Evolutionary conservation across 805 yeast species (phyloP).

Genomic region (Metschnikowia cerradonensis): DNA sequence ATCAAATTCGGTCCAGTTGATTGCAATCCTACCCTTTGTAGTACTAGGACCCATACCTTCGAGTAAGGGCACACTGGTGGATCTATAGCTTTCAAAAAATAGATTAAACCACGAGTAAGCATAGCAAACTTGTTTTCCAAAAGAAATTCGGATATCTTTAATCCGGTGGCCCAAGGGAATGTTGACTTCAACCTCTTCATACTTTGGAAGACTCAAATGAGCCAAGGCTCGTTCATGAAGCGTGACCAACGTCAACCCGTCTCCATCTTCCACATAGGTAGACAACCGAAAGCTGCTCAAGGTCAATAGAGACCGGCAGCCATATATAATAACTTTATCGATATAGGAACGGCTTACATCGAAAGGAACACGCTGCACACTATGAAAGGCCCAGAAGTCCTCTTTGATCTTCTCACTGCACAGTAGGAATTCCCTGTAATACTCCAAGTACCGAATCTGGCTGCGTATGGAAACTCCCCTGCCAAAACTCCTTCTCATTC

Average conservation of each 20-base stretch:
- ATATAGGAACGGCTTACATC: slow-evolving; percentile 6
- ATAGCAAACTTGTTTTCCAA: slow-evolving; percentile 9
- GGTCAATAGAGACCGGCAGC: slow-evolving; percentile 9
- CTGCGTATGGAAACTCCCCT: slow-evolving; percentile 69
- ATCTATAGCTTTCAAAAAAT: slow-evolving; percentile 21
- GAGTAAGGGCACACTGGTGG: slow-evolving; percentile 8
- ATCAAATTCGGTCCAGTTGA: slow-evolving; percentile 48
- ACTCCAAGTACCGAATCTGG: slow-evolving; percentile 63
- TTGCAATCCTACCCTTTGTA: neutral
- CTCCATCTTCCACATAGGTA: slow-evolving; percentile 8
- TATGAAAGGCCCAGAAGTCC: slow-evolving; percentile 9
- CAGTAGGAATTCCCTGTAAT: slow-evolving; percentile 32
- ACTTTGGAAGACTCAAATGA: neutral
- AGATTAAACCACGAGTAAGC: slow-evolving; percentile 31
- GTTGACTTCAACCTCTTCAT: neutral
- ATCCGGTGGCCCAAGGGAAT: slow-evolving; percentile 7
- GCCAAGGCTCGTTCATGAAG: slow-evolving; percentile 5
- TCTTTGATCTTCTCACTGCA: neutral
- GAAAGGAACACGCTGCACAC: slow-evolving; percentile 4
- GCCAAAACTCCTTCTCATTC: slow-evolving; percentile 57
- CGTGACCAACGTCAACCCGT: slow-evolving; percentile 4
- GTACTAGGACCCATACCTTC: neutral
- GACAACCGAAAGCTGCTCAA: slow-evolving; percentile 11
- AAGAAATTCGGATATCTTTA: slow-evolving; percentile 17
- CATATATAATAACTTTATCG: slow-evolving; percentile 11